These are phyloP conservation scores for Penicillium sp. DNA, from an alignment of 2,329 filamentous ascomycete genomes.

Conservation along the genomic window DNA sequence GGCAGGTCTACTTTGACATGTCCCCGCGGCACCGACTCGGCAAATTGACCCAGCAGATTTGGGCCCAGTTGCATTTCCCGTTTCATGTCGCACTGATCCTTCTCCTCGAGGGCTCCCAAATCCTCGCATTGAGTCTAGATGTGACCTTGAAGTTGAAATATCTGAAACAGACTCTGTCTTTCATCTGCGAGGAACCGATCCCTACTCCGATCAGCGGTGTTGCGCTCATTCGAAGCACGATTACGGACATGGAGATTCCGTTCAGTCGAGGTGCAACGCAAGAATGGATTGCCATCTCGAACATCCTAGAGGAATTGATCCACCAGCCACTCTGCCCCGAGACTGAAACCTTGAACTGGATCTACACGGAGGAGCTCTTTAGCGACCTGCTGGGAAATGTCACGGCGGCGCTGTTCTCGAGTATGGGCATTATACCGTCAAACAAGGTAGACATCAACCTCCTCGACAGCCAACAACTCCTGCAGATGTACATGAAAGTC, in stretches of 20 bases:
- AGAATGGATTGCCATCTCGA: slow-evolving; percentile 34
- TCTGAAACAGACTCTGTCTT: slow-evolving; percentile 38
- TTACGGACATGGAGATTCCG: slow-evolving; percentile 42
- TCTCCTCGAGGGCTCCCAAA: slow-evolving; percentile 63
- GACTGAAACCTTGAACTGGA: slow-evolving; percentile 15
- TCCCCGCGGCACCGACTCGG: slow-evolving; percentile 51
- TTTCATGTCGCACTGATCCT: slow-evolving; percentile 63
- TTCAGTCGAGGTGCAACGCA: slow-evolving; percentile 33
- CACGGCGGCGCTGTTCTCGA: slow-evolving; percentile 41
- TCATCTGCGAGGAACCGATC: slow-evolving; percentile 40
- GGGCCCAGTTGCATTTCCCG: slow-evolving; percentile 56
- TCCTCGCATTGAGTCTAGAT: slow-evolving; percentile 50
- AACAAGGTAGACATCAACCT: slow-evolving; percentile 26
- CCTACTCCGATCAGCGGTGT: slow-evolving; percentile 29
- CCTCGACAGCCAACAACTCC: slow-evolving; percentile 30
- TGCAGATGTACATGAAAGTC: slow-evolving; percentile 38
- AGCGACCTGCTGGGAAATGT: slow-evolving; percentile 40
- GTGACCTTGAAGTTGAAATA: slow-evolving; percentile 43
- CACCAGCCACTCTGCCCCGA: slow-evolving; percentile 31
- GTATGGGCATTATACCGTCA: slow-evolving; percentile 39
- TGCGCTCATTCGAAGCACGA: slow-evolving; percentile 36
- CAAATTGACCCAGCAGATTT: slow-evolving; percentile 57
- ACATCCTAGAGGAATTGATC: slow-evolving; percentile 31
- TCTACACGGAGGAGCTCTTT: slow-evolving; percentile 28
- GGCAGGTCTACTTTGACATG: slow-evolving; percentile 62